A percentile compares a stretch with the other conserved stretches of the same genome.
These are phyloP conservation scores for Arthonia radiata DNA, from an alignment of 495 filamentous ascomycete genomes.

Conservation along the genomic window DNA sequence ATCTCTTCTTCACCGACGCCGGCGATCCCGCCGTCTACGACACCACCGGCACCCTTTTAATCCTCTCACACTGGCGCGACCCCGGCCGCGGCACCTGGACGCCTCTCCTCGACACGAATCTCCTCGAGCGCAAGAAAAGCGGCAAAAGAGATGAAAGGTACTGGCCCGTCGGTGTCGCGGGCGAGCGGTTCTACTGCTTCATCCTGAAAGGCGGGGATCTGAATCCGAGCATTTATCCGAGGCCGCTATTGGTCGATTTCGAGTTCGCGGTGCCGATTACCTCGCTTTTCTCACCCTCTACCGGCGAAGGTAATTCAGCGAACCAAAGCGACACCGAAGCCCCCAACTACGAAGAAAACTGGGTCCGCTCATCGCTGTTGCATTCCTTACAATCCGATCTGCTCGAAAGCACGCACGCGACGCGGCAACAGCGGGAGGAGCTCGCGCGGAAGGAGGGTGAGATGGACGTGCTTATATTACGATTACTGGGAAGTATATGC, in stretches of 20 bases:
- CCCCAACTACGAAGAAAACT: constrained; percentile 42
- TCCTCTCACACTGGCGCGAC: constrained; percentile 73
- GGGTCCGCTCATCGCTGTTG: constrained; percentile 46
- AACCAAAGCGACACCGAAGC: constrained; percentile 14
- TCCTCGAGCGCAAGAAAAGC: constrained; percentile 50
- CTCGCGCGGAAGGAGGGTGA: constrained; percentile 48
- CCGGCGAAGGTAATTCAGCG: constrained; percentile 11
- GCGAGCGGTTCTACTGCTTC: constrained; percentile 89
- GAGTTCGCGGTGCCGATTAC: constrained; percentile 69
- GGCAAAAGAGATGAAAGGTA: constrained; percentile 76
- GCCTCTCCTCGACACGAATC: constrained; percentile 69
- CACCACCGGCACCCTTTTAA: constrained; percentile 59
- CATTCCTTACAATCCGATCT: constrained; percentile 49
- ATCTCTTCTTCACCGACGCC: no score
- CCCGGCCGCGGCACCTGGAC: constrained; percentile 74
- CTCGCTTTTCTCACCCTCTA: constrained; percentile 16
- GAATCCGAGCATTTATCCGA: constrained; percentile 87
- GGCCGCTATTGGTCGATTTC: constrained; percentile 77
- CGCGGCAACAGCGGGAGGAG: constrained; percentile 35
- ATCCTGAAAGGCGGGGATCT: constrained; percentile 89
- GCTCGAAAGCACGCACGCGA: constrained; percentile 30
- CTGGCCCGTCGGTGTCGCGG: constrained; percentile 84
- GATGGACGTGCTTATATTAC: constrained; percentile 67
- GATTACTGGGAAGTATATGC: constrained; percentile 76
- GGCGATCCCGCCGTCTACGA: constrained; percentile 95